phyloP scores from a whole-genome alignment of 73 alveolate genomes.

The Stentor coeruleus region DNA sequence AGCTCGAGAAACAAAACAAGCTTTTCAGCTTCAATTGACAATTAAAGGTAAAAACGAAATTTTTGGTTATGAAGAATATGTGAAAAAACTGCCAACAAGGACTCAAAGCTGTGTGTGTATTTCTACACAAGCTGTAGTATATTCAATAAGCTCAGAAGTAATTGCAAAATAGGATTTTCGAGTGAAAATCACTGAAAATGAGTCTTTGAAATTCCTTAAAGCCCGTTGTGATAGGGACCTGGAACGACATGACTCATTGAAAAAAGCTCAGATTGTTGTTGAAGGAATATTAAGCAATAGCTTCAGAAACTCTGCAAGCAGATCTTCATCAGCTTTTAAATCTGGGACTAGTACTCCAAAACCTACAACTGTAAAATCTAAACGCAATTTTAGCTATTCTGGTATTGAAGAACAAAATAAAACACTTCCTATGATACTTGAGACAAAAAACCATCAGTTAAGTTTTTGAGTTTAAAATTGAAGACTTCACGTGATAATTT shows the following conservation, averaged over 20 bases:
- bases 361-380: too few relatives aligned
- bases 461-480: too few relatives aligned
- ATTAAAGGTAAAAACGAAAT: constrained; percentile 19
- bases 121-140: background rate
- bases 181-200: background rate
- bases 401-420: too few relatives aligned
- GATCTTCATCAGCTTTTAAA: background rate
- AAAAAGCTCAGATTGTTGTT: background rate
- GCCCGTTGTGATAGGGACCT: background rate
- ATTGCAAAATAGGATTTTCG: too few relatives aligned
- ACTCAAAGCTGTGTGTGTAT: background rate
- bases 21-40: background rate
- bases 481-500: too few relatives aligned
- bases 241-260: background rate
- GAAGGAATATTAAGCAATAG: background rate
- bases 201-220: background rate
- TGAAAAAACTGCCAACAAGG: background rate
- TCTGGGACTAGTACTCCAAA: too few relatives aligned
- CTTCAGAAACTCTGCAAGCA: background rate
- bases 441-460: too few relatives aligned
- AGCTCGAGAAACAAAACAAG: too few relatives aligned
- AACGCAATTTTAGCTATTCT: too few relatives aligned
- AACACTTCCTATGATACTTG: too few relatives aligned
- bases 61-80: background rate
- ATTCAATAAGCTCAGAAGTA: background rate